A percentile compares a stretch with the other conserved stretches of the same genome.
These are phyloP conservation scores for Thozetella sp. DNA, from an alignment of 495 filamentous ascomycete genomes.

Conservation along the genomic window DNA sequence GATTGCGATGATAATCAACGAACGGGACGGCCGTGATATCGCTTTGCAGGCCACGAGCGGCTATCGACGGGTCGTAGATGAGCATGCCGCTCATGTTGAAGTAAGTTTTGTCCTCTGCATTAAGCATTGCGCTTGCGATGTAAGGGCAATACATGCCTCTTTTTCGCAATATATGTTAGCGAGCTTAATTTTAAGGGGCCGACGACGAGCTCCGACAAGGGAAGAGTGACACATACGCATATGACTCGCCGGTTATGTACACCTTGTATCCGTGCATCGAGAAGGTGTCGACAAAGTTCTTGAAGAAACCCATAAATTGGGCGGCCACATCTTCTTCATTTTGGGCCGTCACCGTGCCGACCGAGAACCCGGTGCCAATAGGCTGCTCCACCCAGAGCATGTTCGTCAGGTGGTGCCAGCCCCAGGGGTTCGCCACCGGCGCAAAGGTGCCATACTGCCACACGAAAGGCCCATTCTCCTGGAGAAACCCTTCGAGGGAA, in stretches of 20 bases:
- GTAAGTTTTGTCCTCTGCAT: conserved; percentile 66
- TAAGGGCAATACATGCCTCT: conserved; percentile 77
- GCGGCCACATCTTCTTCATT: conserved; percentile 65
- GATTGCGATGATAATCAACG: conserved; percentile 58
- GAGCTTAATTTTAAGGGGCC: too few relatives aligned
- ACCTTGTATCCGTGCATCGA: conserved; percentile 62
- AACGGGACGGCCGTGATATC: conserved; percentile 62
- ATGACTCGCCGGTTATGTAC: conserved; percentile 71
- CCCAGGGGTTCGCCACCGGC: conserved; percentile 66
- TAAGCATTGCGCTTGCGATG: conserved; percentile 73
- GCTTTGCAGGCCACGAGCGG: conserved; percentile 45
- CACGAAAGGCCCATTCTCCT: conserved; percentile 76
- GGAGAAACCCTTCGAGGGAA: conserved; percentile 68
- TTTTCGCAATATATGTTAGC: background rate
- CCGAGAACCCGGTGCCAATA: conserved; percentile 73
- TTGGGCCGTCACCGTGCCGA: conserved; percentile 59
- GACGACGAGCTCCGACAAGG: too few relatives aligned
- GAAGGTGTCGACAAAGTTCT: conserved; percentile 71
- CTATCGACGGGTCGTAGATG: conserved; percentile 71
- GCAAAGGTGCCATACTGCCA: conserved; percentile 71
- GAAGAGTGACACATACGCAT: conserved; percentile 42
- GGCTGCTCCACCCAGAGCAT: conserved; percentile 79
- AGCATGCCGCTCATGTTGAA: conserved; percentile 67
- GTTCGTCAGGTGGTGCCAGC: conserved; percentile 76
- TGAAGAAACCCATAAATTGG: conserved; percentile 73